phyloP scores from a whole-genome alignment of 2,329 filamentous ascomycete genomes.

The Thelonectria olida region DNA sequence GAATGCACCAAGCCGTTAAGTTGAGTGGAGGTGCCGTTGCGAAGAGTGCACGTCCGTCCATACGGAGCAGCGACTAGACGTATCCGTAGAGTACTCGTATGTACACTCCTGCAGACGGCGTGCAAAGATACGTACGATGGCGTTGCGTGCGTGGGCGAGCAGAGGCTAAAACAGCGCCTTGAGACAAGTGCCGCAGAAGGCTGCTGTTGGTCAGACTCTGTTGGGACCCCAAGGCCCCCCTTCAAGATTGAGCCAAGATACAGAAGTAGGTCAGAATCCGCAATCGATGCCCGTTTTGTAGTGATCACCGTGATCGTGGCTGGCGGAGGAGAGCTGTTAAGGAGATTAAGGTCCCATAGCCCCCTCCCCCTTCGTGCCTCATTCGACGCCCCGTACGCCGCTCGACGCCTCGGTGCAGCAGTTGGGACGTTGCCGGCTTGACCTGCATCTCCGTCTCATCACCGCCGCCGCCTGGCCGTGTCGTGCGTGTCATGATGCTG shows the following conservation, averaged over 20 bases:
- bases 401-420: constrained; percentile 14
- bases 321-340: constrained; percentile 31
- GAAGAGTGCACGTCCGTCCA: not conserved
- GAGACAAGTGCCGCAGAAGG: constrained; percentile 4
- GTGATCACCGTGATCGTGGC: constrained; percentile 36
- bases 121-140: too few species aligned
- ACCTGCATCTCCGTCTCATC: constrained; percentile 20
- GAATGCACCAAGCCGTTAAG: not conserved
- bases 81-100: not conserved
- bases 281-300: constrained; percentile 32
- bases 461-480: constrained; percentile 13
- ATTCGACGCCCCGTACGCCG: constrained; percentile 16
- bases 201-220: too few species aligned
- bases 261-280: constrained; percentile 26
- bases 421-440: not conserved
- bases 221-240: too few species aligned
- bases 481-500: constrained; percentile 13
- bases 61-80: not conserved
- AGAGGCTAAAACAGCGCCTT: constrained; percentile 3
- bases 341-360: constrained; percentile 31
- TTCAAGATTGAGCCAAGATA: constrained; percentile 26
- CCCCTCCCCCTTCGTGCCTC: constrained; percentile 22
- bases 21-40: not conserved
- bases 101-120: too few species aligned
- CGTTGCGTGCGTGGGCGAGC: not conserved